Base-by-base conservation (phyloP, 305 asterid genomes). In the Fraxinus greggii region DNA sequence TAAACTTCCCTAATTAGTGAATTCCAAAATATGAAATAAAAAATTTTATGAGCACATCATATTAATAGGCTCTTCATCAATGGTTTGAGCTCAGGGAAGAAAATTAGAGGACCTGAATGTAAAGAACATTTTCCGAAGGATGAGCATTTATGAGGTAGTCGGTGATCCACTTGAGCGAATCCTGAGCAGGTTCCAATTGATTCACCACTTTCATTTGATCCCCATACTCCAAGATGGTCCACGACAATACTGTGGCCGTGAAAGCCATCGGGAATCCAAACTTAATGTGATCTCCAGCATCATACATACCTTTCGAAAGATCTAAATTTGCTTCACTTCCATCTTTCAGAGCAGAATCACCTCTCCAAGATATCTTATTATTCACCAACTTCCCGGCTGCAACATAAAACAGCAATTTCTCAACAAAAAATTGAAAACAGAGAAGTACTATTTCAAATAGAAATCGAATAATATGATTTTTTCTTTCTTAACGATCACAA, bases 211-310 rank as follows among this genome's bases (percentile, higher is more conserved):
- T 87, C 99, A 94, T 90, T 85, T 93, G 99, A 84, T 96, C 95
- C 5, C 99, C 99, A 80, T 94, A 96, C 90, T 96, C 99, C 19
- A 96, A 95, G 67, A 96, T 93, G 19, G 95, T 77, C 99, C 98
- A 96, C 15, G 99, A 94, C 81, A 94, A 63, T 38, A 96, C 95
- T 0, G 98, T 92, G 70, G 99, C 98, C 1, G 98, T 96, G 90
- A 84, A 96, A 82, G 99, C 98, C 98, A 96, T 88, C 0, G 98
- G 99, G 83, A 96, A 94, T 42, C 93, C 93, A 79, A 96, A 96
- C 88, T 96, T 96, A 95, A 96, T 91, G 86, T 89, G 92, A 85
- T 96, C 98, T 12, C 99, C 98, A 0, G 98, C 99, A 87, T 94
- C 99, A 79, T 88, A 96, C 98, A 96, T 90, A 76, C 99, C 98